Evolutionary conservation across 768 basidiomycete genomes (phyloP).

Genomic region (Amanita phalloides): DNA sequence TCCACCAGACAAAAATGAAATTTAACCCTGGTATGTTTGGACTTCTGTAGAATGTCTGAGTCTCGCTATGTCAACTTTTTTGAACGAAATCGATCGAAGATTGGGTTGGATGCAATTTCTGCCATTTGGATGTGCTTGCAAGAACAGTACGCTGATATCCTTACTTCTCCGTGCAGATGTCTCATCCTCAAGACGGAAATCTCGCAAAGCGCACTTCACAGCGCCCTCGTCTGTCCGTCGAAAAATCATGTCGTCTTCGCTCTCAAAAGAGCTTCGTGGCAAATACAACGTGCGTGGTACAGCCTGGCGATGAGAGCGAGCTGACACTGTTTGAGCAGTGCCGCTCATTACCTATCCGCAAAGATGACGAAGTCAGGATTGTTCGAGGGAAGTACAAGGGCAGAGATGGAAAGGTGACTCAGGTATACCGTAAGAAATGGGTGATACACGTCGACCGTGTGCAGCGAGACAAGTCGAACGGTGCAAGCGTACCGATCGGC

Average conservation of each 20-base stretch:
- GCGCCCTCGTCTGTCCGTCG: constrained; percentile 93
- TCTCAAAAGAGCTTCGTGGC: constrained; percentile 88
- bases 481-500: constrained; percentile 86
- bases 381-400: constrained; percentile 98
- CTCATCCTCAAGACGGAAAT: constrained; percentile 93
- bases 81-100: constrained; percentile 18
- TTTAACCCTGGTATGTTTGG: constrained; percentile 67
- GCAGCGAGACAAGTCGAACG: constrained; percentile 94
- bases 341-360: constrained; percentile 90
- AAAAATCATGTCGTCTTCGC: constrained; percentile 95
- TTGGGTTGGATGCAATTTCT: constrained; percentile 43
- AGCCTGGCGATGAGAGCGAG: background rate
- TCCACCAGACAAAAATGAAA: constrained; percentile 50
- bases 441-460: constrained; percentile 98
- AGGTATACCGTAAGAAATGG: constrained; percentile 99
- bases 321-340: constrained; percentile 32
- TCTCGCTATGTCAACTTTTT: constrained; percentile 15
- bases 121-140: constrained; percentile 30
- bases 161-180: constrained; percentile 48
- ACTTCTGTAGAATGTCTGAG: constrained; percentile 12
- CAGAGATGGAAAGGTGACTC: constrained; percentile 94
- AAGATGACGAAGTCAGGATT: constrained; percentile 96
- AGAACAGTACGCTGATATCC: constrained; percentile 12
- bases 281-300: constrained; percentile 73
- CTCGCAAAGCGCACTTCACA: constrained; percentile 95